A percentile compares a stretch with the other conserved stretches of the same genome.
Evolutionary conservation across 148 eudicot species (phyloP).

Genomic region (Rhododendron ovatum): DNA sequence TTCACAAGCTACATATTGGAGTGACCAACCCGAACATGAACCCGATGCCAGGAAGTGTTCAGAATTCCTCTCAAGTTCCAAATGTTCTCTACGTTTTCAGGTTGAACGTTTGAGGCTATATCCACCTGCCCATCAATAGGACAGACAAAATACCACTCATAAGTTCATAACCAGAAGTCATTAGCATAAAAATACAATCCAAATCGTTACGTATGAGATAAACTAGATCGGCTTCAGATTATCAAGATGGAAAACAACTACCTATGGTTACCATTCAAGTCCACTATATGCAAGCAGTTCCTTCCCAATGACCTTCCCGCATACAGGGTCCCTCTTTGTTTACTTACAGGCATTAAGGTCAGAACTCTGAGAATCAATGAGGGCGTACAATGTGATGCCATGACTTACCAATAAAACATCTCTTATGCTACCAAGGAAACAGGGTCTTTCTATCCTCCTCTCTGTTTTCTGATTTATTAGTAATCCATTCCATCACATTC

Average conservation of each 20-base stretch:
- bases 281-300: not conserved
- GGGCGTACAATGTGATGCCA: not conserved
- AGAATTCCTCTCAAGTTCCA: conserved; percentile 96
- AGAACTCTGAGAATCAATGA: not conserved
- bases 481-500: not conserved
- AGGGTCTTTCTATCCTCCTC: not conserved
- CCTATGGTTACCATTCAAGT: not conserved
- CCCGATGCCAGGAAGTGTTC: conserved; percentile 96
- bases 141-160: not conserved
- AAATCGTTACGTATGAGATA: not conserved
- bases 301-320: not conserved
- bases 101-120: conserved; percentile 79
- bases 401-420: not conserved
- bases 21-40: conserved; percentile 45
- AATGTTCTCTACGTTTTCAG: conserved; percentile 64
- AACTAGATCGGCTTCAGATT: not conserved
- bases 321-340: not conserved
- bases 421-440: not conserved
- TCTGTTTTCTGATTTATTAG: no score
- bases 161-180: not conserved
- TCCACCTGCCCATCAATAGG: conserved; percentile 52
- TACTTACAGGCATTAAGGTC: not conserved
- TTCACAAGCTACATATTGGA: not conserved
- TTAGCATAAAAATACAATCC: not conserved
- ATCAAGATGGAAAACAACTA: not conserved